These are phyloP conservation scores for Monilinia aucupariae DNA, from an alignment of 2,329 filamentous ascomycete genomes.

Conservation along the genomic window DNA sequence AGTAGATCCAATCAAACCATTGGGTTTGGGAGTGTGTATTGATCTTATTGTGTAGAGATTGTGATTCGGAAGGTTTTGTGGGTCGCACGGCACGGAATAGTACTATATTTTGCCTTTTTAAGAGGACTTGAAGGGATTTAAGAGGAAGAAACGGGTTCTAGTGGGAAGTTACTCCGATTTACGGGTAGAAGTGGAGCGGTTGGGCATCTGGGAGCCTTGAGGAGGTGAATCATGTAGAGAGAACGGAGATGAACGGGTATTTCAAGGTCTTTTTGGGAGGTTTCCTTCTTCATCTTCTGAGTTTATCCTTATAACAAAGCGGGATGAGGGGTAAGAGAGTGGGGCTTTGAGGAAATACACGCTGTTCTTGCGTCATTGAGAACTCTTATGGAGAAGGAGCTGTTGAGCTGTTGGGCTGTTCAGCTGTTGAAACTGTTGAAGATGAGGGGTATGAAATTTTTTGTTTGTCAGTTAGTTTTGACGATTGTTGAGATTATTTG, in stretches of 20 bases:
- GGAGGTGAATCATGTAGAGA: background rate
- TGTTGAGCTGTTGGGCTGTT: background rate
- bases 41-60: background rate
- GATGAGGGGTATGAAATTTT: background rate
- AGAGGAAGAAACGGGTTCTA: too few species aligned
- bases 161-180: background rate
- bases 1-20: background rate
- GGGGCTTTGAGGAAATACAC: background rate
- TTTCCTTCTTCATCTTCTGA: background rate
- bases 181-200: background rate
- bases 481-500: background rate
- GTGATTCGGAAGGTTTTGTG: background rate
- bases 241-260: background rate
- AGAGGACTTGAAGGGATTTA: too few species aligned
- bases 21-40: background rate
- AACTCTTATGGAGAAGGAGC: slow-evolving; percentile 1
- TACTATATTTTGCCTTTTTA: too few species aligned
- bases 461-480: background rate
- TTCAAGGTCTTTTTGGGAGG: background rate
- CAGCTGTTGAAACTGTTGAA: background rate
- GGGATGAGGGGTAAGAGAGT: slow-evolving; percentile 8
- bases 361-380: background rate
- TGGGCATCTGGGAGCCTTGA: background rate
- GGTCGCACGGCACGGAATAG: too few species aligned
- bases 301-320: background rate